These are phyloP conservation scores for Isabelozyma gotoi DNA, from an alignment of 805 yeast genomes.

Conservation along the genomic window DNA sequence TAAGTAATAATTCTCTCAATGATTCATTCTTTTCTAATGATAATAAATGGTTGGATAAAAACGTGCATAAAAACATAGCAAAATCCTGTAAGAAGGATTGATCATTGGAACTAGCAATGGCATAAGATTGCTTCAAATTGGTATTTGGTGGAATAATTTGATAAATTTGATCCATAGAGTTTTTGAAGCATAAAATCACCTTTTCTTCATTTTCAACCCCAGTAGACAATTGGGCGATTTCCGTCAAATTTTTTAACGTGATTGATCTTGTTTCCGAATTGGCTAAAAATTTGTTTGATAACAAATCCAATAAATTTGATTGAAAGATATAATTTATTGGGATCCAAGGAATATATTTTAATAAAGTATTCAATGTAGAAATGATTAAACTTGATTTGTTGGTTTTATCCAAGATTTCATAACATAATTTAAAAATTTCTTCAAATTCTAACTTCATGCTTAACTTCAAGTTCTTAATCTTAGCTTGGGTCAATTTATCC, in stretches of 20 bases:
- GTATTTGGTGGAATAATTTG: conserved; percentile 70
- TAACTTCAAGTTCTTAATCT: conserved; percentile 76
- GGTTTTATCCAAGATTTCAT: conserved; percentile 88
- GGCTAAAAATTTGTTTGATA: conserved; percentile 73
- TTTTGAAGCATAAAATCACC: conserved; percentile 67
- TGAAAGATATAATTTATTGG: conserved; percentile 89
- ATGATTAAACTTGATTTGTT: conserved; percentile 78
- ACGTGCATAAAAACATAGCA: conserved; percentile 89
- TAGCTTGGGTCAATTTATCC: conserved; percentile 95
- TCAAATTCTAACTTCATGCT: conserved; percentile 89
- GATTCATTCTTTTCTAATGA: conserved; percentile 61
- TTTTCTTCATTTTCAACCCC: conserved; percentile 51
- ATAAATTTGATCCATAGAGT: conserved; percentile 68
- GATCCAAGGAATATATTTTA: conserved; percentile 91
- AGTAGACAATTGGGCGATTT: conserved; percentile 70
- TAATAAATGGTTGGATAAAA: conserved; percentile 68
- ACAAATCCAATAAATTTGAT: conserved; percentile 71
- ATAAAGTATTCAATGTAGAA: conserved; percentile 79
- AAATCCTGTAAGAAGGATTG: conserved; percentile 94
- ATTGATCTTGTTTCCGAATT: conserved; percentile 80
- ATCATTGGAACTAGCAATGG: conserved; percentile 73
- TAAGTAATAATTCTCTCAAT: conserved; percentile 57
- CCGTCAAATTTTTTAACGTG: conserved; percentile 90
- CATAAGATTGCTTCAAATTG: conserved; percentile 71
- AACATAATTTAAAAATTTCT: conserved; percentile 90